These are phyloP conservation scores for Nakaseomyces kungkrabaensis DNA, from an alignment of 1,139 yeast species.

Conservation along the genomic window DNA sequence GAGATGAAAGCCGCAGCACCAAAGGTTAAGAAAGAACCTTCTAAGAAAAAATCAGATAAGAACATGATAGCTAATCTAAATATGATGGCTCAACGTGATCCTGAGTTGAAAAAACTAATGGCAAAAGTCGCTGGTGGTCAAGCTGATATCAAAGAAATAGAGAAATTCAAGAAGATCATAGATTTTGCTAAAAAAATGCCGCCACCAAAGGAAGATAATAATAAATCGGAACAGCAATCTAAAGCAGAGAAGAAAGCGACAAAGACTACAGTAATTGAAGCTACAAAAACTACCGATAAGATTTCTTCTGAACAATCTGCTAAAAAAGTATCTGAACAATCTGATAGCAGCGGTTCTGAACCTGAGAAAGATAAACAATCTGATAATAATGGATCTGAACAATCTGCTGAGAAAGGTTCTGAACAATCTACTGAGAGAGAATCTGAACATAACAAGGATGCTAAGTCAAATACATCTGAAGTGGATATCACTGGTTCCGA, in stretches of 20 bases:
- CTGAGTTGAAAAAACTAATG: constrained; percentile 61
- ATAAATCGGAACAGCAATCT: constrained; percentile 25
- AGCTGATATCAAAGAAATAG: constrained; percentile 61
- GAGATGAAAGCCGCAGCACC: constrained; percentile 8
- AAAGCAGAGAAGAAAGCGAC: background rate
- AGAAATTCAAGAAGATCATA: constrained; percentile 71
- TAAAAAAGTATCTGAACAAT: too few species aligned
- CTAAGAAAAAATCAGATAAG: constrained; percentile 33
- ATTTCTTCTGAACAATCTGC: background rate
- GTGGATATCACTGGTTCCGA: too few species aligned
- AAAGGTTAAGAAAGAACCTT: constrained; percentile 15
- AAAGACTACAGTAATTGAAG: constrained; percentile 2
- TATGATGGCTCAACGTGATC: constrained; percentile 66
- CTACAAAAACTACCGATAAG: constrained; percentile 8
- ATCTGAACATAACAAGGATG: too few species aligned
- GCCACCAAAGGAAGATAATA: constrained; percentile 32
- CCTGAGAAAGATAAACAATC: too few species aligned
- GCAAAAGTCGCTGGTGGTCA: constrained; percentile 72
- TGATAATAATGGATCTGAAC: too few species aligned
- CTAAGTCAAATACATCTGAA: too few species aligned
- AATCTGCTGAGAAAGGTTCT: too few species aligned
- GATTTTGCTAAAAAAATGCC: constrained; percentile 71
- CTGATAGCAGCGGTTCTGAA: too few species aligned
- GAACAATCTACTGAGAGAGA: too few species aligned
- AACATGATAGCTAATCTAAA: constrained; percentile 78